These are phyloP conservation scores for Termitomyces heimii DNA, from an alignment of 768 basidiomycete genomes.

Conservation along the genomic window DNA sequence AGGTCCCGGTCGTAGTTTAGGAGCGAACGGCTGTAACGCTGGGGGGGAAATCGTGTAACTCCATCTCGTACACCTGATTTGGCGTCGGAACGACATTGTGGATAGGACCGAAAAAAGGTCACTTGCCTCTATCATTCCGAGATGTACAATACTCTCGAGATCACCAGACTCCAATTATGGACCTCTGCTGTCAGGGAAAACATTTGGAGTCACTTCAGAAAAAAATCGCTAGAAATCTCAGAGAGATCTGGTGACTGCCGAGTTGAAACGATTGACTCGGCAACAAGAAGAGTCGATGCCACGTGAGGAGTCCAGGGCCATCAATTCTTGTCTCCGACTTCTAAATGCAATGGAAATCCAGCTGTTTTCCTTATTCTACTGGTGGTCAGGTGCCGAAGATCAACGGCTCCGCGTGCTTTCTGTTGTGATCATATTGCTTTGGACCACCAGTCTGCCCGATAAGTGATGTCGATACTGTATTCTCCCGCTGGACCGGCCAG, in stretches of 20 bases:
- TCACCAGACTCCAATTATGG: background rate
- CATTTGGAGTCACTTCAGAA: background rate
- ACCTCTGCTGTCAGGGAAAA: background rate
- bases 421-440: background rate
- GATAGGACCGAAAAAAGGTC: background rate
- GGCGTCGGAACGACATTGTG: background rate
- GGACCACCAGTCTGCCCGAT: constrained; percentile 3
- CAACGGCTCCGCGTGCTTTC: constrained; percentile 6
- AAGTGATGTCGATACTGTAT: constrained; percentile 5
- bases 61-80: background rate
- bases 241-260: background rate
- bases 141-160: background rate
- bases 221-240: background rate
- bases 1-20: background rate
- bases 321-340: background rate
- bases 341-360: background rate
- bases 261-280: background rate
- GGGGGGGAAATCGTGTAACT: background rate
- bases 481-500: constrained; percentile 3
- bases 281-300: background rate
- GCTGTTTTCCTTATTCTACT: background rate
- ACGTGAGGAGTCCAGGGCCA: background rate
- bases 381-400: constrained; percentile 1
- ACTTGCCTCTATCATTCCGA: background rate
- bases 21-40: background rate